A percentile compares a stretch with the other conserved stretches of the same genome.
phyloP scores from a whole-genome alignment of 2,329 filamentous ascomycete genomes.

The Ambrosiella beaveri region DNA sequence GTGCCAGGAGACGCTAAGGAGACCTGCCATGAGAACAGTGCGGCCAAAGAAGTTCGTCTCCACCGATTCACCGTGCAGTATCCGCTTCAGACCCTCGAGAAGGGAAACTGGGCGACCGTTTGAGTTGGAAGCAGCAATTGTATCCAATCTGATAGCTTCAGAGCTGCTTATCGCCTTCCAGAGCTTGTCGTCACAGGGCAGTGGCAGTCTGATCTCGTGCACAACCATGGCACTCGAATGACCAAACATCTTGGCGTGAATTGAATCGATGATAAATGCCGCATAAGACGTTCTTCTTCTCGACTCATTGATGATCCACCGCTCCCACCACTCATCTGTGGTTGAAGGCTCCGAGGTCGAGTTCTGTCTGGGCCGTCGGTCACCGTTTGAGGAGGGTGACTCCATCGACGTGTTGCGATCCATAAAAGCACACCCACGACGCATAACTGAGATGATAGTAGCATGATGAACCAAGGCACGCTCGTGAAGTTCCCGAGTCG shows the following conservation, averaged over 20 bases:
- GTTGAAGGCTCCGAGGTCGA: conserved; percentile 47
- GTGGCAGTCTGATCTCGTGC: conserved; percentile 77
- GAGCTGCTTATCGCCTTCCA: conserved; percentile 82
- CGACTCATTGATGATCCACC: conserved; percentile 89
- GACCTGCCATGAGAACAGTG: conserved; percentile 81
- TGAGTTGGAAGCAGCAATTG: conserved; percentile 61
- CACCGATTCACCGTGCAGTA: conserved; percentile 68
- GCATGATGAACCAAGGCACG: conserved; percentile 93
- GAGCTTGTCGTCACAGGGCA: conserved; percentile 82
- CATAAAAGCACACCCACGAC: conserved; percentile 76
- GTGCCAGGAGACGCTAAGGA: conserved; percentile 90
- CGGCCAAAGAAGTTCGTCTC: conserved; percentile 86
- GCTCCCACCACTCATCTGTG: conserved; percentile 81
- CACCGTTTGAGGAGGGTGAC: conserved; percentile 52
- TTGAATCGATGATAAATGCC: conserved; percentile 87
- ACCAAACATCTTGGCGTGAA: conserved; percentile 94
- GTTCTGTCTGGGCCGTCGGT: conserved; percentile 36
- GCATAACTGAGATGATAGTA: conserved; percentile 88
- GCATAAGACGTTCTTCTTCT: conserved; percentile 81
- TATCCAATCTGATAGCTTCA: conserved; percentile 72
- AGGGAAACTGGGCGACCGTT: conserved; percentile 66
- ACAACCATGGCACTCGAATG: conserved; percentile 95
- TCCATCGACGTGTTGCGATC: conserved; percentile 60
- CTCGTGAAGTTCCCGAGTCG: conserved; percentile 78
- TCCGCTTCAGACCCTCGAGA: conserved; percentile 77